These are phyloP conservation scores for Onygenales sp. DNA, from an alignment of 2,329 filamentous ascomycete genomes.

Conservation along the genomic window DNA sequence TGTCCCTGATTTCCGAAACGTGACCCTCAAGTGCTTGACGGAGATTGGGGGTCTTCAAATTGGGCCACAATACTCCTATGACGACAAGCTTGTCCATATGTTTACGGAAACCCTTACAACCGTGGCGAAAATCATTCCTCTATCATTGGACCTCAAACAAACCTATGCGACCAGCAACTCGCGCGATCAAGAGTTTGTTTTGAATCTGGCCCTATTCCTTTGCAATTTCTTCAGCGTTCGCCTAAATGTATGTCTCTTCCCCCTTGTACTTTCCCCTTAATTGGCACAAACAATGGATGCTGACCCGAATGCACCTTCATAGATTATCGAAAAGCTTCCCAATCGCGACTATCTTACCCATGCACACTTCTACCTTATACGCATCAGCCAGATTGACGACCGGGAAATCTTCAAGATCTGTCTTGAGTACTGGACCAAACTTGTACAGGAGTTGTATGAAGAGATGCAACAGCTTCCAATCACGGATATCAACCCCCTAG, in stretches of 20 bases:
- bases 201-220: conserved; percentile 90
- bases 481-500: conserved; percentile 81
- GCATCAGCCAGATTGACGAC: conserved; percentile 97
- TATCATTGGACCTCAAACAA: conserved; percentile 79
- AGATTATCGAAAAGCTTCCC: conserved; percentile 90
- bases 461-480: conserved; percentile 97
- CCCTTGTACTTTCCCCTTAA: not conserved
- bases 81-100: conserved; percentile 95
- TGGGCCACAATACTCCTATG: conserved; percentile 65
- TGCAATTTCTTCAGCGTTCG: conserved; percentile 97
- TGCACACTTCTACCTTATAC: conserved; percentile 94
- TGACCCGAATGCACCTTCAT: conserved; percentile 1
- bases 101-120: conserved; percentile 93
- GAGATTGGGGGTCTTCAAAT: conserved; percentile 94
- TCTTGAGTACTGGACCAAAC: conserved; percentile 97
- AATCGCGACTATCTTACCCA: conserved; percentile 93
- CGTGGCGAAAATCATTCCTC: conserved; percentile 85
- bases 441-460: conserved; percentile 95
- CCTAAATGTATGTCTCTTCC: conserved; percentile 54
- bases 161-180: conserved; percentile 90
- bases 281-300: not conserved
- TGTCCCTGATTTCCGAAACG: conserved; percentile 88
- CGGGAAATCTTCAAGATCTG: conserved; percentile 99
- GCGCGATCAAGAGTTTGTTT: conserved; percentile 92
- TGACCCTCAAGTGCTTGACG: conserved; percentile 91